These are phyloP conservation scores for Colletotrichum sp. DNA, from an alignment of 2,329 filamentous ascomycete genomes.

Conservation along the genomic window DNA sequence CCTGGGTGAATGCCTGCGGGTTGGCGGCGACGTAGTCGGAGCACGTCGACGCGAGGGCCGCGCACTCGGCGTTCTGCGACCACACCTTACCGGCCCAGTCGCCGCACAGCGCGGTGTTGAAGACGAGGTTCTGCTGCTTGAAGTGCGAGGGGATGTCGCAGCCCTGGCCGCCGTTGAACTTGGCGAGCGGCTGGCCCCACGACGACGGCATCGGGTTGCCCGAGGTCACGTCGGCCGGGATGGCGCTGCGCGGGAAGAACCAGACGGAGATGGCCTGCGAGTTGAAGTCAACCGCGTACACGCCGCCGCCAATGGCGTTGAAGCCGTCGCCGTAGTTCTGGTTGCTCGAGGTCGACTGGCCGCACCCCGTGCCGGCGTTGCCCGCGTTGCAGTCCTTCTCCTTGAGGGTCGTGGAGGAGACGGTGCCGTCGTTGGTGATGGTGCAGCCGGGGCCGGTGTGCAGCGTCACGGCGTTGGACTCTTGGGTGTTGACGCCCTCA, in stretches of 20 bases:
- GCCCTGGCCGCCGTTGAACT: conserved; percentile 67
- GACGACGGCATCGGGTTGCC: conserved; percentile 65
- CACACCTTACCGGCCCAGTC: conserved; percentile 83
- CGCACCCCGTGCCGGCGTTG: conserved; percentile 63
- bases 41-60: conserved; percentile 68
- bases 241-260: conserved; percentile 74
- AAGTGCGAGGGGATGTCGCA: conserved; percentile 79
- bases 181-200: conserved; percentile 75
- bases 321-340: conserved; percentile 71
- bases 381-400: conserved; percentile 62
- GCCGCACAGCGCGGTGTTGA: conserved; percentile 87
- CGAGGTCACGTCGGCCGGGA: conserved; percentile 68
- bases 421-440: conserved; percentile 54
- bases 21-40: conserved; percentile 74
- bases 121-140: conserved; percentile 74
- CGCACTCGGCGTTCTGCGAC: conserved; percentile 61
- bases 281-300: conserved; percentile 82
- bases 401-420: conserved; percentile 50
- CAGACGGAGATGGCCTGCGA: conserved; percentile 74
- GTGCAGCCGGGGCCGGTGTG: conserved; percentile 69
- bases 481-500: conserved; percentile 73
- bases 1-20: conserved; percentile 71
- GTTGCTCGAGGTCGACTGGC: conserved; percentile 54
- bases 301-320: conserved; percentile 71
- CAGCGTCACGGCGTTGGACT: conserved; percentile 67